Percentiles rank a stretch among this genome's conserved stretches.
Evolutionary conservation across 805 yeast species (phyloP).

Genomic region (Cyberlindnera saturnus): DNA sequence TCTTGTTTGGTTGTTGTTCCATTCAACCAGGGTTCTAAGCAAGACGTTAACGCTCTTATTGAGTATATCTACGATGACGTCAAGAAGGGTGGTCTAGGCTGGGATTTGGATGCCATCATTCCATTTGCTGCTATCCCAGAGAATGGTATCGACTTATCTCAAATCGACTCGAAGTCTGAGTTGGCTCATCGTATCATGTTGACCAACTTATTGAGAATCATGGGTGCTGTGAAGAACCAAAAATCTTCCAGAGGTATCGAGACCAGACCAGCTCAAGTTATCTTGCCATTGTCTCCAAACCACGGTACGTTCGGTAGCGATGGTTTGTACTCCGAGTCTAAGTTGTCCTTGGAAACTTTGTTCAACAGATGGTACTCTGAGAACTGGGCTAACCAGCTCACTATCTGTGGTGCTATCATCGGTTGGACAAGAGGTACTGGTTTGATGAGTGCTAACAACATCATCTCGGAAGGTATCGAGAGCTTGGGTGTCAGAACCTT

Average conservation of each 20-base stretch:
- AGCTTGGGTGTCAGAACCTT: slow-evolving; percentile 94
- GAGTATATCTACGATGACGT: slow-evolving; percentile 78
- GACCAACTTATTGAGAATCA: slow-evolving; percentile 86
- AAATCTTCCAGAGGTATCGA: slow-evolving; percentile 71
- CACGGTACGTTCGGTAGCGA: slow-evolving; percentile 99
- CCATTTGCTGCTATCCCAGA: slow-evolving; percentile 99
- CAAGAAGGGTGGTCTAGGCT: slow-evolving; percentile 87
- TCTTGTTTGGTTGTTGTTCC: slow-evolving; percentile 94
- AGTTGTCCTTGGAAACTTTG: slow-evolving; percentile 88
- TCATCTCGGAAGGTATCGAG: slow-evolving; percentile 97
- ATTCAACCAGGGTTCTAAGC: slow-evolving; percentile 95
- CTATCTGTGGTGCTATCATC: slow-evolving; percentile 95
- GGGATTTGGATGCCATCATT: slow-evolving; percentile 94
- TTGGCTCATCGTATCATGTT: slow-evolving; percentile 98
- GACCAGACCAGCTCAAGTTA: slow-evolving; percentile 97
- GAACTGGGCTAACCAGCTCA: slow-evolving; percentile 90
- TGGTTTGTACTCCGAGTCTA: slow-evolving; percentile 97
- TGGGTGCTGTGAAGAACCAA: slow-evolving; percentile 84
- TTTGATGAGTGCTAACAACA: slow-evolving; percentile 94
- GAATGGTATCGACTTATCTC: slow-evolving; percentile 92
- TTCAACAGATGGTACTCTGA: slow-evolving; percentile 99
- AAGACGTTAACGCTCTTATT: slow-evolving; percentile 83
- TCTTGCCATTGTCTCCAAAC: slow-evolving; percentile 95
- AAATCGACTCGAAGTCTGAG: slow-evolving; percentile 91
- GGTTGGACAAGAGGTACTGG: slow-evolving; percentile 99